Conservation (phyloP, 768 basidiomycete genomes). For the Daedaleopsis sinensis region DNA sequence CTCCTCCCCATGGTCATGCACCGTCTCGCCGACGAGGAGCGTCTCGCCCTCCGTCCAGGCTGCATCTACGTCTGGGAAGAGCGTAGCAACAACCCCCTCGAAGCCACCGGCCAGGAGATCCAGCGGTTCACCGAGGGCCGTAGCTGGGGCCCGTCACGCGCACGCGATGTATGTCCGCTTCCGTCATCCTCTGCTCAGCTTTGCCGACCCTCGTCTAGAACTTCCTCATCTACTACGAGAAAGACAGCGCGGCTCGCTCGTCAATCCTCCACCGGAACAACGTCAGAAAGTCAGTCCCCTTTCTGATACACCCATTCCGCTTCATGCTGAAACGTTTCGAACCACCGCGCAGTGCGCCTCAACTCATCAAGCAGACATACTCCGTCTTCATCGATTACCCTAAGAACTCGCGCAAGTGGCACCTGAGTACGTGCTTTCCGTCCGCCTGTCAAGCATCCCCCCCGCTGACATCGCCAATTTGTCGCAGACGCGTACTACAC, state of each 20-base stretch:
- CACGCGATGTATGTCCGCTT: conserved; percentile 31
- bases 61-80: conserved; percentile 45
- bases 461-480: not conserved
- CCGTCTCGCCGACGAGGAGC: conserved; percentile 43
- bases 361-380: conserved; percentile 43
- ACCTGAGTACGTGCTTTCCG: conserved; percentile 36
- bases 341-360: conserved; percentile 26
- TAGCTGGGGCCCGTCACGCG: conserved; percentile 42
- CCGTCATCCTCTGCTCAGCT: not conserved
- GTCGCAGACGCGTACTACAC: conserved; percentile 76
- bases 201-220: conserved; percentile 26
- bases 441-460: not conserved
- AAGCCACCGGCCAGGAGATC: conserved; percentile 38
- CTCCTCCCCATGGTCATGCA: conserved; percentile 40
- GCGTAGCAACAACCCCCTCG: conserved; percentile 35
- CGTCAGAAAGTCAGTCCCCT: conserved; percentile 25
- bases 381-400: conserved; percentile 39
- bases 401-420: conserved; percentile 38
- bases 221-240: conserved; percentile 45
- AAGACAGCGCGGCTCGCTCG: conserved; percentile 31
- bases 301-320: not conserved
- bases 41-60: conserved; percentile 36
- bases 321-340: conserved; percentile 3
- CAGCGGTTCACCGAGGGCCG: conserved; percentile 42
- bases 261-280: conserved; percentile 28